Percentiles rank a stretch among this genome's conserved stretches.
phyloP scores from a whole-genome alignment of 371 early-diverging fungal species.

The Actinomucor elegans region DNA sequence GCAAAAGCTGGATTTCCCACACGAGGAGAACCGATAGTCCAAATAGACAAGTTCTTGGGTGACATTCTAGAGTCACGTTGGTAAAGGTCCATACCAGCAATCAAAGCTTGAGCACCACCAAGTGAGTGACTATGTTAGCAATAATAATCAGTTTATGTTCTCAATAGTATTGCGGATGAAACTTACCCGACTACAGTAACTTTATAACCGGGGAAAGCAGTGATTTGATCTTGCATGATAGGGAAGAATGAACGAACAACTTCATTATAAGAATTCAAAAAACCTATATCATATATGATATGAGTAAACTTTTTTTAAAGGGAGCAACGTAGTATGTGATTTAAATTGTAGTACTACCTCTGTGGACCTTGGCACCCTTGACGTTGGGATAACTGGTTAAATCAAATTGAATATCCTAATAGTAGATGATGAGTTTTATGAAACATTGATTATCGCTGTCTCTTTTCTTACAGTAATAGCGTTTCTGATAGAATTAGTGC shows the following conservation, averaged over 20 bases:
- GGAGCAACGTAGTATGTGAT: too few species aligned
- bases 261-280: constrained; percentile 11
- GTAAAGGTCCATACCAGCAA: constrained; percentile 25
- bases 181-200: constrained; percentile 14
- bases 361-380: constrained; percentile 22
- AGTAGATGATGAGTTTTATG: not conserved
- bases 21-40: constrained; percentile 26
- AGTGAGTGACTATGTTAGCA: constrained; percentile 16
- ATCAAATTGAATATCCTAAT: constrained; percentile 9
- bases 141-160: not conserved
- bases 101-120: constrained; percentile 25
- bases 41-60: constrained; percentile 10
- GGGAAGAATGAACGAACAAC: constrained; percentile 4
- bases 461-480: constrained; percentile 16
- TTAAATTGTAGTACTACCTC: not conserved
- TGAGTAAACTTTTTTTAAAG: not conserved
- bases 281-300: too few species aligned
- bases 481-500: constrained; percentile 20
- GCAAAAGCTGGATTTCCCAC: constrained; percentile 26
- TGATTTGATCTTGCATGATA: constrained; percentile 9
- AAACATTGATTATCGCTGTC: not conserved
- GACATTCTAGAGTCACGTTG: constrained; percentile 19
- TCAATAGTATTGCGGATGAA: not conserved
- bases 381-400: constrained; percentile 15
- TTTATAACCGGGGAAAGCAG: constrained; percentile 13